phyloP scores from a whole-genome alignment of 2,329 filamentous ascomycete genomes.

The Xylariaceae sp. region DNA sequence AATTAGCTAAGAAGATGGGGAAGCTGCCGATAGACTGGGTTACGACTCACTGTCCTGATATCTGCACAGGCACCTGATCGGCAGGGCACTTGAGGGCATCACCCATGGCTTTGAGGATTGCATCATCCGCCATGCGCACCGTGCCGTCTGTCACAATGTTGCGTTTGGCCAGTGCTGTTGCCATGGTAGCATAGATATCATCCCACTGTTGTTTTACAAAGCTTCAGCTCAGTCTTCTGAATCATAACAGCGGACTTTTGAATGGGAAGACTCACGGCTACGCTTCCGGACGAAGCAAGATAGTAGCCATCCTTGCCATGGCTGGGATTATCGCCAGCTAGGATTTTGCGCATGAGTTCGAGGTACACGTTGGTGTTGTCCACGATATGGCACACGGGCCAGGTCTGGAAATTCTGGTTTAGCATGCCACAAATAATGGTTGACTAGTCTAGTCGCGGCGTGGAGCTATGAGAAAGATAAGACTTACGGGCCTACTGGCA shows the following conservation, averaged over 20 bases:
- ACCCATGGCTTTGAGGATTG: constrained; percentile 38
- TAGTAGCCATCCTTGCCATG: constrained; percentile 45
- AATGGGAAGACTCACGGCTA: constrained; percentile 29
- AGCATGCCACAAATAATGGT: background rate
- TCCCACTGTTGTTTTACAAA: constrained; percentile 35
- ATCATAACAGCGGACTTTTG: background rate
- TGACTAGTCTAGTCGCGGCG: too few species aligned
- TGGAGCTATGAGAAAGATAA: background rate
- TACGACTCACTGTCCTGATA: constrained; percentile 40
- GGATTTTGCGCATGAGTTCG: constrained; percentile 40
- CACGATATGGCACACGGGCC: constrained; percentile 49
- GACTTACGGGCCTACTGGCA: constrained; percentile 32
- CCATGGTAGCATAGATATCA: constrained; percentile 45
- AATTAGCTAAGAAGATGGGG: constrained; percentile 1
- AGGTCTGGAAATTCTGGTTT: constrained; percentile 32
- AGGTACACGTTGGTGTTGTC: constrained; percentile 46
- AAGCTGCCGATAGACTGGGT: background rate
- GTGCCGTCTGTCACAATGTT: constrained; percentile 35
- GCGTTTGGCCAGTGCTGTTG: constrained; percentile 36
- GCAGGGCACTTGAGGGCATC: constrained; percentile 33
- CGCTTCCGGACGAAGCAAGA: constrained; percentile 43
- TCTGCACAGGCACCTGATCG: constrained; percentile 35
- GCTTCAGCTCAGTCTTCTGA: background rate
- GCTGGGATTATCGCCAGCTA: constrained; percentile 34
- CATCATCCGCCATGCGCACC: constrained; percentile 35